Base-by-base conservation (phyloP, 2,329 filamentous ascomycete species). In the Epichloe bromicola region DNA sequence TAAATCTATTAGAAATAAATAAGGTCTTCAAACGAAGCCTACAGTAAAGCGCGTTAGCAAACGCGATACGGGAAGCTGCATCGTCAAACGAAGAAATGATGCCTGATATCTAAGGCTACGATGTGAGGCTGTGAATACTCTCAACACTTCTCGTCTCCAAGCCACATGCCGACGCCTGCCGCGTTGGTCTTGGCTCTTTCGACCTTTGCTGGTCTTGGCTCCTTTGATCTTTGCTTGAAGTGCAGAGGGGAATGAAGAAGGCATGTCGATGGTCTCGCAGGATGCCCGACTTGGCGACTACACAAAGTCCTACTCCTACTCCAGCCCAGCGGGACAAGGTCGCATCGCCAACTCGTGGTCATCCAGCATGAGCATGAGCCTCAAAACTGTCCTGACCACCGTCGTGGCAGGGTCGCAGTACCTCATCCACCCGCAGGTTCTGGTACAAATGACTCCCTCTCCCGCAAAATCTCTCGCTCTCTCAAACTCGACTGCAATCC, bases 331-430 rank as follows among this genome's bases (percentile, higher is more conserved):
- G 23, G 23, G 23, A 26, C 23, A 26, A 26, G 23, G 23, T 7
- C 23, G 23, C 23, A 26, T 26, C 6, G 23, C 23, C 23, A 7
- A 26, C 23, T 26, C 23, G 23, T 39, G 12, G 33, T 30, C 8
- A 39, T 12, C 23, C 30, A 39, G 6, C 23, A 26, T 26, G 23
- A 26, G 14, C 12, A 49, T 49, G 46, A 52, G 41, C 41, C 50
- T 52, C 41, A 58, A 62, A 50, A 59, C 63, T 2, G 60, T 67
- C 51, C 59, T 64, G n/a, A 70, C 66, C 33, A 66, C 62, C 51
- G 55, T 68, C 15, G 60, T 70, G 19, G 67, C 66, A 5, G 66
- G 67, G 11, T 58, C 65, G 5, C 63, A 67, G 37, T 70, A 70
- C 52, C 61, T 70, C n/a, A 58, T 70, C 8, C 68, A 70, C 50